phyloP scores from a whole-genome alignment of 495 filamentous ascomycete species.

The Aspergillus taichungensis region DNA sequence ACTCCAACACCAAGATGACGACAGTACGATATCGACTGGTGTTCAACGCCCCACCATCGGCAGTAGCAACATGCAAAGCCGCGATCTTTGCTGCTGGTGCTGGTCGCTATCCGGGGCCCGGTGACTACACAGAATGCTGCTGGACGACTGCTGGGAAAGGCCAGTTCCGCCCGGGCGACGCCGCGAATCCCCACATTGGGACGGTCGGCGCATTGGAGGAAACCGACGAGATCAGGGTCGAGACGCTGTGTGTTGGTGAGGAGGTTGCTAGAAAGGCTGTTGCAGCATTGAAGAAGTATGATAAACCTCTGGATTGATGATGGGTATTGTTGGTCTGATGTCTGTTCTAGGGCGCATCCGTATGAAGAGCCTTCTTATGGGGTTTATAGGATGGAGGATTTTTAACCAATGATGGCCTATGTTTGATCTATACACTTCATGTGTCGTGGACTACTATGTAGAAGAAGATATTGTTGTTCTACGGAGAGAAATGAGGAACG shows the following conservation, averaged over 20 bases:
- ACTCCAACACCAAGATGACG: neutral
- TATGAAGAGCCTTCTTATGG: slow-evolving; percentile 15
- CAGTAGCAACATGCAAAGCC: slow-evolving; percentile 43
- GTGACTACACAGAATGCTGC: slow-evolving; percentile 54
- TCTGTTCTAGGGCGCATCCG: slow-evolving; percentile 9
- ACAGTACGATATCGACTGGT: slow-evolving; percentile 43
- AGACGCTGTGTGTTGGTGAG: slow-evolving; percentile 39
- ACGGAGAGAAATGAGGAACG: too few species aligned
- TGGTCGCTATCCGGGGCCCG: slow-evolving; percentile 46
- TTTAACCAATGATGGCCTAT: neutral
- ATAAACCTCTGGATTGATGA: neutral
- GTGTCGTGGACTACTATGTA: too few species aligned
- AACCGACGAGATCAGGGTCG: slow-evolving; percentile 42
- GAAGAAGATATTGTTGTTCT: too few species aligned
- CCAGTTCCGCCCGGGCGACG: slow-evolving; percentile 49
- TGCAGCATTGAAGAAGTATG: slow-evolving; percentile 50
- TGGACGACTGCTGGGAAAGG: slow-evolving; percentile 47
- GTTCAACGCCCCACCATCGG: slow-evolving; percentile 45
- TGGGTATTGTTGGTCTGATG: neutral
- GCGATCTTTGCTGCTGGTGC: slow-evolving; percentile 59
- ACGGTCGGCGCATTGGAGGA: slow-evolving; percentile 39
- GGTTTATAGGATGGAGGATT: slow-evolving; percentile 11
- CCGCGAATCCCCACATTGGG: slow-evolving; percentile 53
- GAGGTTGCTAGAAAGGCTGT: slow-evolving; percentile 21
- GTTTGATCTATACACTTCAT: too few species aligned